A percentile compares a stretch with the other conserved stretches of the same genome.
Conservation (phyloP, 2,329 filamentous ascomycete genomes). For the Aspergillus fumigatiaffinis region DNA sequence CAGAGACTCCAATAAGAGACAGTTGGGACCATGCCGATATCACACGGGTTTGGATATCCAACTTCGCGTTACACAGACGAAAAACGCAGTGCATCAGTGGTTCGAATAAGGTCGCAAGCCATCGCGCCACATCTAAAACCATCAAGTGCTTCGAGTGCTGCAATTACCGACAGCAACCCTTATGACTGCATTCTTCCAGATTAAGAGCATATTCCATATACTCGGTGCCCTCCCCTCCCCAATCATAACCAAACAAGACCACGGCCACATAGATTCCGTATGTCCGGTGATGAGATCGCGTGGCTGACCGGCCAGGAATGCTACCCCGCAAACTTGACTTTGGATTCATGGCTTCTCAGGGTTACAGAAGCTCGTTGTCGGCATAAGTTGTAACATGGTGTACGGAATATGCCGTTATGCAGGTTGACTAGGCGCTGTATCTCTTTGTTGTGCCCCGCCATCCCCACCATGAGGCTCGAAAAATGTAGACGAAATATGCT, state of each 20-base stretch:
- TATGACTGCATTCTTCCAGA: background rate
- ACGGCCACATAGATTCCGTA: constrained; percentile 2
- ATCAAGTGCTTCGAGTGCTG: background rate
- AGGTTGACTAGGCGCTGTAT: background rate
- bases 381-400: background rate
- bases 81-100: background rate
- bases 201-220: background rate
- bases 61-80: background rate
- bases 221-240: background rate
- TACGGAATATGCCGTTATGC: background rate
- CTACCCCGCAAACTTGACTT: constrained; percentile 7
- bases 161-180: background rate
- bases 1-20: background rate
- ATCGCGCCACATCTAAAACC: background rate
- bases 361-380: background rate
- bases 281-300: constrained; percentile 17
- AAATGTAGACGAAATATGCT: background rate
- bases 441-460: background rate
- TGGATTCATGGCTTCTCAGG: constrained; percentile 1
- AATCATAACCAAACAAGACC: background rate
- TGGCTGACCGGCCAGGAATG: constrained; percentile 9
- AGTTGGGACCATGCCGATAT: background rate
- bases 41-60: background rate
- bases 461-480: background rate
- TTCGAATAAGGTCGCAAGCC: background rate